Conservation (phyloP, 331 rosid genomes). For the Quercus phellos region DNA sequence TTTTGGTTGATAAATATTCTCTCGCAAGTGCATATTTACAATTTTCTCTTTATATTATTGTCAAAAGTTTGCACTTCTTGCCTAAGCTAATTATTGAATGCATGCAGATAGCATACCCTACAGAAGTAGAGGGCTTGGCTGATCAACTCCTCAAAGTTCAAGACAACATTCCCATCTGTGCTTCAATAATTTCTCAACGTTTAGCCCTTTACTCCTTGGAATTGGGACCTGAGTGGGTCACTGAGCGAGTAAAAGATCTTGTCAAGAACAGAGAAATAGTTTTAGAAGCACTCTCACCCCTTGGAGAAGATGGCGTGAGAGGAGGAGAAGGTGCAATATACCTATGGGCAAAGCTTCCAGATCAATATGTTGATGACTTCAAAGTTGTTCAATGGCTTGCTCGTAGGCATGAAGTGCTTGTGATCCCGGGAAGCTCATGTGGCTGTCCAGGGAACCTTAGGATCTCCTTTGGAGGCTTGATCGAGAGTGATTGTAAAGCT, state of each 20-base stretch:
- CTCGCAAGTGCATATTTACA: background rate
- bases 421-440: constrained; percentile 80
- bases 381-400: constrained; percentile 84
- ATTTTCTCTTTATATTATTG: background rate
- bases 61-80: background rate
- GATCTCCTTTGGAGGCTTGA: constrained; percentile 84
- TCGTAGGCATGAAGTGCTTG: constrained; percentile 65
- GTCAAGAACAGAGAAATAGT: constrained; percentile 60
- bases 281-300: constrained; percentile 64
- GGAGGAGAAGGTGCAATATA: constrained; percentile 98
- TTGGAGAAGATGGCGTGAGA: constrained; percentile 66
- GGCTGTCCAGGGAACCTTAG: constrained; percentile 77
- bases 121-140: constrained; percentile 72
- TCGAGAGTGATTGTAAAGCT: constrained; percentile 65
- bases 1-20: background rate
- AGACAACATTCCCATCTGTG: constrained; percentile 98
- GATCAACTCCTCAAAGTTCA: constrained; percentile 89
- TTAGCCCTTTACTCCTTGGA: constrained; percentile 83
- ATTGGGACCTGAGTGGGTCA: constrained; percentile 79
- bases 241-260: constrained; percentile 54
- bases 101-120: constrained; percentile 91
- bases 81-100: constrained; percentile 4
- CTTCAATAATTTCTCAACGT: constrained; percentile 77
- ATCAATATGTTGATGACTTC: constrained; percentile 41
- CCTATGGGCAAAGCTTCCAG: constrained; percentile 94